Evolutionary conservation across 2,329 filamentous ascomycete species (phyloP).

Genomic region (Phialophora chinensis): DNA sequence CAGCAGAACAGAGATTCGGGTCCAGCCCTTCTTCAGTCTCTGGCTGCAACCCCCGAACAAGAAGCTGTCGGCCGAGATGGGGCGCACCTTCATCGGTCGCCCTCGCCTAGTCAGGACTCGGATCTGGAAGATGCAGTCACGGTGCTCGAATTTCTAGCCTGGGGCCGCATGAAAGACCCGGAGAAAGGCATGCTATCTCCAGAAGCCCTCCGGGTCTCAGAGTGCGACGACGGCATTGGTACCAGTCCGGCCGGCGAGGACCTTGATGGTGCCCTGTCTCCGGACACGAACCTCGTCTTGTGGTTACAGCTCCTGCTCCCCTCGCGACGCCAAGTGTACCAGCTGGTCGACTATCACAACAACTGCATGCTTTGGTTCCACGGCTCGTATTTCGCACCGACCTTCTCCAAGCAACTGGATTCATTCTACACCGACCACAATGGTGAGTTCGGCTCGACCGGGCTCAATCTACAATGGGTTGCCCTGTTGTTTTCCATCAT

Average conservation of each 20-base stretch:
- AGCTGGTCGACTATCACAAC: slow-evolving; percentile 49
- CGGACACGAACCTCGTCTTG: slow-evolving; percentile 38
- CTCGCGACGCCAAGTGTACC: slow-evolving; percentile 27
- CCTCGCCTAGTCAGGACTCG: slow-evolving; percentile 39
- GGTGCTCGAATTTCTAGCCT: slow-evolving; percentile 57
- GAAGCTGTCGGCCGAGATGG: slow-evolving; percentile 5
- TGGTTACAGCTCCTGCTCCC: slow-evolving; percentile 50
- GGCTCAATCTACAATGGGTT: slow-evolving; percentile 48
- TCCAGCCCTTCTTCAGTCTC: slow-evolving; percentile 7
- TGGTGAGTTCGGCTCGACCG: slow-evolving; percentile 44
- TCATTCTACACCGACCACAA: slow-evolving; percentile 47
- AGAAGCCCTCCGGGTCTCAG: slow-evolving; percentile 23
- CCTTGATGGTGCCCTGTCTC: slow-evolving; percentile 35
- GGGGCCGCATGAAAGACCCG: slow-evolving; percentile 54
- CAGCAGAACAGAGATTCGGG: slow-evolving; percentile 29
- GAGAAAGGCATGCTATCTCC: slow-evolving; percentile 25
- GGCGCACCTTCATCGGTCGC: slow-evolving; percentile 18
- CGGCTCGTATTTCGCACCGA: slow-evolving; percentile 48
- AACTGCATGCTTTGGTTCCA: slow-evolving; percentile 49
- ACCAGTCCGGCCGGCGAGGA: slow-evolving; percentile 33
- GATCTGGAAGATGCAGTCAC: slow-evolving; percentile 52
- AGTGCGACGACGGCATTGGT: slow-evolving; percentile 19
- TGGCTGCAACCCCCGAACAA: too few relatives aligned
- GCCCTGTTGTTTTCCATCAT: slow-evolving; percentile 33
- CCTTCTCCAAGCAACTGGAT: slow-evolving; percentile 48